Evolutionary conservation across 371 early-diverging fungal species (phyloP), one percentile per base, ranked within the genome.

Genomic region (Actinomucor elegans): DNA sequence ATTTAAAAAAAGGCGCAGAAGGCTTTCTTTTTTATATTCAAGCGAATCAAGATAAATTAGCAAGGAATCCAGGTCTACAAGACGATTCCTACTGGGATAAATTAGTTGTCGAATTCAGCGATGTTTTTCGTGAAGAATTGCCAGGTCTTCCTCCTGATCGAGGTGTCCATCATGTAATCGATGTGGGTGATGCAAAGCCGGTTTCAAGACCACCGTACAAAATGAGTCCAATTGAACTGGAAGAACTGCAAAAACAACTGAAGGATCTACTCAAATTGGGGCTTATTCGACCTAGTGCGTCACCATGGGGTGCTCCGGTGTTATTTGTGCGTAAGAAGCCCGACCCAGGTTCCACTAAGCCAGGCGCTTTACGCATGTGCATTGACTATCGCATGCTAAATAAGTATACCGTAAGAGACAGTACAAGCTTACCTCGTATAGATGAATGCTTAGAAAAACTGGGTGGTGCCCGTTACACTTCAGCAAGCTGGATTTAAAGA

Each of bases 341-440:
- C 0, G 24, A 36, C 8, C 26, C 17, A 7, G 28, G 26, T 11
- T 36, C 51, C 1, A 26, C 27, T 29, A 37, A 37, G 29, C 37
- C 81, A 29, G 81, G 83, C 1, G 18, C 55, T 1, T 14, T 80
- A 21, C 65, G 73, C 0, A 48, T 80, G 37, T 79, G 71, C 33
- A 42, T 66, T 9, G 60, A 71, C 31, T 71, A 64, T 17, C 32
- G 57, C 2, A 70, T 44, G 0, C 32, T 86, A 0, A 88, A 88
- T 52, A 29, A 41, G 11, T 23, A 64, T 2, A 84, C 83, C 0
- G 42, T 69, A 11, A 60, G 65, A 21, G 66, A 85, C 37, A 59
- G 64, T 18, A 66, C 84, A 35, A 78, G 75, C 1, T 17, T 84
- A 1, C 83, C 80, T 3, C 15, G 65, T 0, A 71, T 80, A 1